Evolutionary conservation across 768 basidiomycete species (phyloP).

Genomic region (Lanmaoa rubissima): DNA sequence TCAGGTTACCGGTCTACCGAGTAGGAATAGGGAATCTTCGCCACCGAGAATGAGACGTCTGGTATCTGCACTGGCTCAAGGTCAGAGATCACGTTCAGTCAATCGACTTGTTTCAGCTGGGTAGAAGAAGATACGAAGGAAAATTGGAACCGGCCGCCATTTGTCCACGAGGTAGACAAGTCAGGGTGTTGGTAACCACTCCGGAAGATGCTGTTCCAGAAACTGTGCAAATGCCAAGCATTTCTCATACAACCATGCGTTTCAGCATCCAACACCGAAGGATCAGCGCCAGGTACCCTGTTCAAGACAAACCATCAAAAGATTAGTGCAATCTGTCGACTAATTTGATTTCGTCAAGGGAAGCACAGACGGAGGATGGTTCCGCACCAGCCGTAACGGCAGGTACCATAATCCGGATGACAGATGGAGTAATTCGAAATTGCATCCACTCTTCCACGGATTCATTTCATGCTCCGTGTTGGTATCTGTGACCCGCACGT

Average conservation of each 20-base stretch:
- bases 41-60: not conserved
- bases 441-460: too few species aligned
- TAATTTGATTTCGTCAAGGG: too few species aligned
- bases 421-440: not conserved
- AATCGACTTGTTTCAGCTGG: not conserved
- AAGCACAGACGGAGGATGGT: not conserved
- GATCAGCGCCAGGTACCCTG: not conserved
- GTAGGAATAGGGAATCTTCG: not conserved
- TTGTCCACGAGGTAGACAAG: not conserved
- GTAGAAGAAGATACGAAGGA: not conserved
- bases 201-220: not conserved
- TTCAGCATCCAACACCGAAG: not conserved
- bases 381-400: not conserved
- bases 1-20: not conserved
- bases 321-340: not conserved
- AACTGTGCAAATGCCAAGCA: not conserved
- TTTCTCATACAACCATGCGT: not conserved
- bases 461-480: not conserved
- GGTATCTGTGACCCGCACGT: not conserved
- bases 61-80: not conserved
- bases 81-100: not conserved
- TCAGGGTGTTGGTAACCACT: not conserved
- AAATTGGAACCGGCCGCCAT: not conserved
- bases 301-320: not conserved
- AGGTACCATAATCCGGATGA: not conserved